Conservation (phyloP, 768 basidiomycete genomes). For the Boletales sp. region DNA sequence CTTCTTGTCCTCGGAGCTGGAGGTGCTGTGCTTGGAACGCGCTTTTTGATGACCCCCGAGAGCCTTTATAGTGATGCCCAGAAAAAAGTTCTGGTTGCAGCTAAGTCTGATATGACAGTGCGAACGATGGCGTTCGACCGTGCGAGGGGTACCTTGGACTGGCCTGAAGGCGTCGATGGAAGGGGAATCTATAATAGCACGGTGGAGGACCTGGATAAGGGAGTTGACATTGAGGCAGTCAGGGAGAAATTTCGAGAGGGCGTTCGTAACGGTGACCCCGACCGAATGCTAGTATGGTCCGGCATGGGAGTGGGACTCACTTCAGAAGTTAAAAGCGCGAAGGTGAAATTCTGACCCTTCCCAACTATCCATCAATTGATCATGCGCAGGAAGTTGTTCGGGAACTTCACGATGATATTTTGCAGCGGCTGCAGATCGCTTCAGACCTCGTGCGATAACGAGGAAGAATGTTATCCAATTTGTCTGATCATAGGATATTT, state of each 20-base stretch:
- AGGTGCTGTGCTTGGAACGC: slow-evolving; percentile 70
- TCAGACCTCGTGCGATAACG: slow-evolving; percentile 22
- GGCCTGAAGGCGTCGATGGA: slow-evolving; percentile 63
- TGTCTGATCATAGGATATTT: slow-evolving; percentile 18
- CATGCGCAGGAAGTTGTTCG: slow-evolving; percentile 48
- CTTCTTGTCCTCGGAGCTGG: slow-evolving; percentile 64
- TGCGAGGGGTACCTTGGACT: slow-evolving; percentile 51
- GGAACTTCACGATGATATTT: slow-evolving; percentile 49
- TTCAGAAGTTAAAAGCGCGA: slow-evolving; percentile 38
- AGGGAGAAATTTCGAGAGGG: slow-evolving; percentile 46
- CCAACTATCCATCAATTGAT: slow-evolving; percentile 2
- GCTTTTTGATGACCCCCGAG: slow-evolving; percentile 68
- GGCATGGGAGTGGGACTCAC: slow-evolving; percentile 63
- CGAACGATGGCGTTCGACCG: slow-evolving; percentile 64
- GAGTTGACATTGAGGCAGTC: slow-evolving; percentile 41
- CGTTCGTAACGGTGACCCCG: slow-evolving; percentile 40
- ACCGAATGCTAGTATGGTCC: slow-evolving; percentile 62
- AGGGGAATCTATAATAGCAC: slow-evolving; percentile 46
- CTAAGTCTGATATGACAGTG: slow-evolving; percentile 43
- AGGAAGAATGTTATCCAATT: slow-evolving; percentile 15
- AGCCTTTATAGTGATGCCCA: slow-evolving; percentile 53
- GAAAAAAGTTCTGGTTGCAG: slow-evolving; percentile 48
- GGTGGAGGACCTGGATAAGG: slow-evolving; percentile 53
- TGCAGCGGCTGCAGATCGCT: slow-evolving; percentile 31
- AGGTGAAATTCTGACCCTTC: slow-evolving; percentile 27